These are phyloP conservation scores for Suhomyces taliae DNA, from an alignment of 1,139 yeast species.

Conservation along the genomic window DNA sequence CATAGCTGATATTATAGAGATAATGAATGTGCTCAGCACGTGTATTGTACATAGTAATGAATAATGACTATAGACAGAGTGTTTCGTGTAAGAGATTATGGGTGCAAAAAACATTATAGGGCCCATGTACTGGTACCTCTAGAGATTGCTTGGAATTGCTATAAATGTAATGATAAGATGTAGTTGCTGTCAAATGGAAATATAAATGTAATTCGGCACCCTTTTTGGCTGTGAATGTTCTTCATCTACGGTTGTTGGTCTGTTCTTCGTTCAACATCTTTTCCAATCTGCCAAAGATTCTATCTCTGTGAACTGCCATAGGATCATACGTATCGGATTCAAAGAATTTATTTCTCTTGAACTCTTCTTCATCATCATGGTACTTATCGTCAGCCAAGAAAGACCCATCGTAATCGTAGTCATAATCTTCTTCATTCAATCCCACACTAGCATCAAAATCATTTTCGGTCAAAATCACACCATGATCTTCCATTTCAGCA, in stretches of 20 bases:
- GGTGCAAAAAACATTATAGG: too few relatives aligned
- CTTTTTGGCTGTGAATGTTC: too few relatives aligned
- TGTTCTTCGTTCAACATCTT: constrained; percentile 37
- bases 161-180: too few relatives aligned
- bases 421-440: constrained; percentile 27
- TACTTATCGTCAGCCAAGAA: constrained; percentile 21
- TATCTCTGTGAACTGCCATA: constrained; percentile 62
- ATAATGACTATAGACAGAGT: background rate
- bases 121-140: too few relatives aligned
- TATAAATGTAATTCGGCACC: background rate
- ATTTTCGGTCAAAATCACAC: constrained; percentile 5
- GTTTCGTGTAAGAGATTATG: too few relatives aligned
- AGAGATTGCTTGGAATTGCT: too few relatives aligned
- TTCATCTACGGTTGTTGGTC: background rate
- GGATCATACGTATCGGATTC: constrained; percentile 57
- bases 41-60: background rate
- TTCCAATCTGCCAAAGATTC: constrained; percentile 57
- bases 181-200: background rate
- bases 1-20: background rate
- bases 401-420: constrained; percentile 23
- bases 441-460: constrained; percentile 10
- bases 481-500: constrained; percentile 39
- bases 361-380: constrained; percentile 23
- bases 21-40: background rate
- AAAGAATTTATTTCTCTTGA: constrained; percentile 51